Conservation (phyloP, 768 basidiomycete genomes). For the Collybia sordida region DNA sequence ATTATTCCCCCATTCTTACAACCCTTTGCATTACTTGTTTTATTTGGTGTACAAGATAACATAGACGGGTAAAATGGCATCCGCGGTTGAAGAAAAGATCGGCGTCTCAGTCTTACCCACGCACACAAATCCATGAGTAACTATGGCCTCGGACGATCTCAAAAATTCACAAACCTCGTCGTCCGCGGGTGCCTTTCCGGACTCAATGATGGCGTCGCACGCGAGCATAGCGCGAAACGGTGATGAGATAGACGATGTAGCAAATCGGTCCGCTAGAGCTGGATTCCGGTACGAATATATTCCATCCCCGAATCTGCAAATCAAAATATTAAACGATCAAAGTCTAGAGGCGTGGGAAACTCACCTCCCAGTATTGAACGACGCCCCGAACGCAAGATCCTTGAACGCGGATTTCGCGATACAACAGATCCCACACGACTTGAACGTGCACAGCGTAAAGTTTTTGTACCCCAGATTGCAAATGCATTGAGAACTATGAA, state of each 20-base stretch:
- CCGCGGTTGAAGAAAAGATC: conserved; percentile 51
- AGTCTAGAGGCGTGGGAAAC: conserved; percentile 10
- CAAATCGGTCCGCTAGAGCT: conserved; percentile 52
- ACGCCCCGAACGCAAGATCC: conserved; percentile 54
- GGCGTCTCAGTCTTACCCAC: conserved; percentile 35
- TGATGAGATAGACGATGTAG: conserved; percentile 67
- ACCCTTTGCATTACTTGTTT: too few species aligned
- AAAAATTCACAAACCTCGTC: conserved; percentile 8
- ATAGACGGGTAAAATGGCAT: conserved; percentile 39
- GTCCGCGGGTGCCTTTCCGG: conserved; percentile 22
- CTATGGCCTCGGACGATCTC: neutral
- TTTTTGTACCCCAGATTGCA: conserved; percentile 65
- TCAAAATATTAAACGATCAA: conserved; percentile 4
- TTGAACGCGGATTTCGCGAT: conserved; percentile 58
- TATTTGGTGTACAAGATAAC: neutral
- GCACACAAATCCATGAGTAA: conserved; percentile 4
- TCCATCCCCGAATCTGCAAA: conserved; percentile 57
- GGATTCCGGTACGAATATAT: conserved; percentile 65
- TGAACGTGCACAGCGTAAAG: conserved; percentile 50
- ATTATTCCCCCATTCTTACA: neutral
- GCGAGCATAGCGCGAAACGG: conserved; percentile 68
- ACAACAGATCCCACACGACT: conserved; percentile 65
- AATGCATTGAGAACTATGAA: conserved; percentile 65
- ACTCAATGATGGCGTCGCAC: conserved; percentile 51
- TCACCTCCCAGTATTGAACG: conserved; percentile 55